Evolutionary conservation across 306 rosid genomes (phyloP).

Genomic region (Castanea sativa): DNA sequence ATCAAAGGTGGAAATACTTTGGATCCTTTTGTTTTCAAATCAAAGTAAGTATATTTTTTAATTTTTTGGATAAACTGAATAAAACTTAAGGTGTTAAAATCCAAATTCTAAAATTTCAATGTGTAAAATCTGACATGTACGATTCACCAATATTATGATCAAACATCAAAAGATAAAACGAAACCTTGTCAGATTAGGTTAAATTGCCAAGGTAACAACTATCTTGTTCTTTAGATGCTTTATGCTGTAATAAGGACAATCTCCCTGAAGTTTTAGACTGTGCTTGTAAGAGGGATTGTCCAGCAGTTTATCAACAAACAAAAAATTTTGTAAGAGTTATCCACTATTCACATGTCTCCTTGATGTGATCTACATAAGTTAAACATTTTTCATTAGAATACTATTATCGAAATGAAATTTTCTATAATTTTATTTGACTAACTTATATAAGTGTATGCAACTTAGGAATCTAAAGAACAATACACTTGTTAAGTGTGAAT

Average conservation of each 20-base stretch:
- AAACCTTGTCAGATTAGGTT: slow-evolving; percentile 48
- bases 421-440: not conserved
- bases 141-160: not conserved
- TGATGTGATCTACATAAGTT: slow-evolving; percentile 44
- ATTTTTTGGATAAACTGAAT: too few species aligned
- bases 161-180: not conserved
- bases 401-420: not conserved
- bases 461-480: not conserved
- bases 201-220: slow-evolving; percentile 37
- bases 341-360: slow-evolving; percentile 67
- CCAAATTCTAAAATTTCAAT: too few species aligned
- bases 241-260: too few species aligned
- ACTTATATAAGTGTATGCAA: not conserved
- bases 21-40: too few species aligned
- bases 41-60: too few species aligned
- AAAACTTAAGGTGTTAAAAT: too few species aligned
- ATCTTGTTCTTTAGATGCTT: too few species aligned
- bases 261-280: too few species aligned
- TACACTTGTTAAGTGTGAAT: slow-evolving; percentile 3
- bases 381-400: slow-evolving; percentile 13
- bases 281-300: too few species aligned
- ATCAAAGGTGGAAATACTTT: too few species aligned
- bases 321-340: slow-evolving; percentile 29
- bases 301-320: too few species aligned
- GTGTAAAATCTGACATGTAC: not conserved